These are phyloP conservation scores for Microcyclospora tardicrescens DNA, from an alignment of 2,329 filamentous ascomycete species.

Conservation along the genomic window DNA sequence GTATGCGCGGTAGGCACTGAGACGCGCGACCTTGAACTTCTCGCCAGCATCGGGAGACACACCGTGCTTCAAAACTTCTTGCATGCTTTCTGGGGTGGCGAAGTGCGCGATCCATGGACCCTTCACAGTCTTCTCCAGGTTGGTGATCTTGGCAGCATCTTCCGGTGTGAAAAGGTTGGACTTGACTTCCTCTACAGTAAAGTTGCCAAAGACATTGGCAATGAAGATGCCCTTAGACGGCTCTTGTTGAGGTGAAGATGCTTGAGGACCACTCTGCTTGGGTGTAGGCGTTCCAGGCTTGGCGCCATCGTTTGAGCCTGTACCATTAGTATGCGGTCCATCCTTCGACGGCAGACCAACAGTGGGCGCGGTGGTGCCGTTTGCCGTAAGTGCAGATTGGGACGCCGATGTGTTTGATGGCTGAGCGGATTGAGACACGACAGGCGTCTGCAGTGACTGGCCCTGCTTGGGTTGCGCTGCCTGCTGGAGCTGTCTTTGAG, in stretches of 20 bases:
- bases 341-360: constrained; percentile 15
- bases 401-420: constrained; percentile 9
- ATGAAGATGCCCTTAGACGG: constrained; percentile 73
- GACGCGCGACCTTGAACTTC: constrained; percentile 47
- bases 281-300: constrained; percentile 22
- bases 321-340: constrained; percentile 37
- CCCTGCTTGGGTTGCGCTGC: constrained; percentile 14
- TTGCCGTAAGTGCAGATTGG: constrained; percentile 14
- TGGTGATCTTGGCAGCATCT: constrained; percentile 65
- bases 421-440: constrained; percentile 32
- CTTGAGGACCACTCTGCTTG: constrained; percentile 9
- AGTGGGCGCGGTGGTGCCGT: constrained; percentile 16
- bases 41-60: constrained; percentile 49
- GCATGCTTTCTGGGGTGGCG: constrained; percentile 64
- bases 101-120: constrained; percentile 82
- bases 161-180: constrained; percentile 66
- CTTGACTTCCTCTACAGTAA: constrained; percentile 68
- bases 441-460: constrained; percentile 25
- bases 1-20: constrained; percentile 52
- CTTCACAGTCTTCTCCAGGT: constrained; percentile 57
- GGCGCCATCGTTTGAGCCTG: constrained; percentile 20
- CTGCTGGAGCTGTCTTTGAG: constrained; percentile 16
- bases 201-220: constrained; percentile 36
- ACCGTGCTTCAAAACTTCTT: constrained; percentile 61
- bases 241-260: constrained; percentile 25